Evolutionary conservation across 2,329 filamentous ascomycete genomes (phyloP).

Genomic region (Pseudogymnoascus sp.): DNA sequence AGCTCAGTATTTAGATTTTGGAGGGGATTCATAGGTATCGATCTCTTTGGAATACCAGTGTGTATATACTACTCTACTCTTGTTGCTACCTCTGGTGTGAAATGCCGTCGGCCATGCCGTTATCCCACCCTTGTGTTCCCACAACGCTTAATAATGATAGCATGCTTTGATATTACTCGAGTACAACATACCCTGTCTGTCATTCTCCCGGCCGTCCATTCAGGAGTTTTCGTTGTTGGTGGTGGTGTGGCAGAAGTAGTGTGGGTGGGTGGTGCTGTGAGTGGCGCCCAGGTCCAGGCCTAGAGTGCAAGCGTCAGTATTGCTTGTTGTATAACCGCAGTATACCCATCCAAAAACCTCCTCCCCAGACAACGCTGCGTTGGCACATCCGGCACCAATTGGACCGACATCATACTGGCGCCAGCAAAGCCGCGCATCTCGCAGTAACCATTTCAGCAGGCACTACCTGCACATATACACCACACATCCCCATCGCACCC

Average conservation of each 20-base stretch:
- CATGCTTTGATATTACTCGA: neutral
- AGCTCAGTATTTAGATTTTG: neutral
- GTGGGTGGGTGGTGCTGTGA: neutral
- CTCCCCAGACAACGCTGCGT: conserved; percentile 6
- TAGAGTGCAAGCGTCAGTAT: neutral
- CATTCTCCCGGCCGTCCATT: neutral
- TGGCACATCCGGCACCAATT: conserved; percentile 5
- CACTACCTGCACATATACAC: conserved; percentile 5
- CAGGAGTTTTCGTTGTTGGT: neutral
- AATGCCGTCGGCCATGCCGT: neutral
- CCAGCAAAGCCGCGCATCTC: neutral
- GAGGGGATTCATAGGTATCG: neutral
- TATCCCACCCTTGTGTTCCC: neutral
- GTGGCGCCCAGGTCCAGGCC: conserved; percentile 6
- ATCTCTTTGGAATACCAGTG: conserved; percentile 1
- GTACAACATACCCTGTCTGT: neutral
- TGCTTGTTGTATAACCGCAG: neutral
- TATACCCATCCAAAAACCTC: conserved; percentile 3
- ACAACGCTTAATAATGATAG: neutral
- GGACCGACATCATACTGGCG: neutral
- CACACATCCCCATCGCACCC: neutral
- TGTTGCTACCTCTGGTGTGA: neutral
- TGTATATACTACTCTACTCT: neutral
- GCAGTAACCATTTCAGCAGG: neutral
- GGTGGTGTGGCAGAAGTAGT: neutral